A percentile compares a stretch with the other conserved stretches of the same genome.
These are phyloP conservation scores for Russula compacta DNA, from an alignment of 768 basidiomycete genomes.

Conservation along the genomic window DNA sequence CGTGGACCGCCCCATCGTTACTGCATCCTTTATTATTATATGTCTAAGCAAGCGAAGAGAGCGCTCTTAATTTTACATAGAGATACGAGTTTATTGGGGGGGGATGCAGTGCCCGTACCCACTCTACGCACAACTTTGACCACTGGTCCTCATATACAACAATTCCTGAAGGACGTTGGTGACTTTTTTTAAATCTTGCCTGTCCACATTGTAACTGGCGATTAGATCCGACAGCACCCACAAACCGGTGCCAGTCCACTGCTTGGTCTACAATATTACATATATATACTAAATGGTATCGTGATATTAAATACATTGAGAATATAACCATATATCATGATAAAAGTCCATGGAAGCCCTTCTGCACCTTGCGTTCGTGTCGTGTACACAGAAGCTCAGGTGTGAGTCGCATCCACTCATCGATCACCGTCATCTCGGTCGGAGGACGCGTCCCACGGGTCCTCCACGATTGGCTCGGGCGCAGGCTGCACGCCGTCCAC, in stretches of 20 bases:
- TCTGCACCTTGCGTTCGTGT: not conserved
- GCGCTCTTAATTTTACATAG: too few species aligned
- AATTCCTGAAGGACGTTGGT: too few species aligned
- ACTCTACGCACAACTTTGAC: too few species aligned
- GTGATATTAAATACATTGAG: not conserved
- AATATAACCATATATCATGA: not conserved
- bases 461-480: conserved; percentile 9
- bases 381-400: not conserved
- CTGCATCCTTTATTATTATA: too few species aligned
- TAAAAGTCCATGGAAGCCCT: not conserved
- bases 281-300: conserved; percentile 4
- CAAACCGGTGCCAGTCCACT: not conserved
- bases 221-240: too few species aligned
- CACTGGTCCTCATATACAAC: too few species aligned
- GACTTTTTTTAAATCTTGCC: too few species aligned
- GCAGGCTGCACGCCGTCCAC: conserved; percentile 49
- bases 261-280: not conserved
- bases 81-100: too few species aligned
- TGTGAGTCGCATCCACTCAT: not conserved
- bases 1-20: too few species aligned
- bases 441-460: conserved; percentile 21
- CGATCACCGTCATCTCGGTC: conserved; percentile 8
- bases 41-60: too few species aligned
- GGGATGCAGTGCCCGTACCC: too few species aligned
- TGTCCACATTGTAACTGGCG: too few species aligned